Conservation (phyloP, 768 basidiomycete genomes). For the Mycena belliarum region DNA sequence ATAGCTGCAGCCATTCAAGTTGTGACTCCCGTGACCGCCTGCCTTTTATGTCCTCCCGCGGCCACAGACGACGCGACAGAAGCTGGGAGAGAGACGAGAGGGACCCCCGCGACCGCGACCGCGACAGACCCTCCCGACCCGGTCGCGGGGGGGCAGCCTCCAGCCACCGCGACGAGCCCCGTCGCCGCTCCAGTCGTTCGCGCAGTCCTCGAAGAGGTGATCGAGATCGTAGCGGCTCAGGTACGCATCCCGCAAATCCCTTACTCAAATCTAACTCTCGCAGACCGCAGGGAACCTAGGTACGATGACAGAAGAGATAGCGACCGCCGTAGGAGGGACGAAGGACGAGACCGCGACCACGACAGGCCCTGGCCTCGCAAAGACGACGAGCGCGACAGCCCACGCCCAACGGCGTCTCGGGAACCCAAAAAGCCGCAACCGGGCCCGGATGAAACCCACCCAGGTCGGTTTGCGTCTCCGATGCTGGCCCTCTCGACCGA, state of each 20-base stretch:
- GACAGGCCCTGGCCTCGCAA: constrained; percentile 40
- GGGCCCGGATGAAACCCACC: constrained; percentile 19
- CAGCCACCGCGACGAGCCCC: constrained; percentile 40
- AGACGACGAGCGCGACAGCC: constrained; percentile 33
- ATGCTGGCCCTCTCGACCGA: constrained; percentile 7
- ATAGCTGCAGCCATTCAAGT: constrained; percentile 1
- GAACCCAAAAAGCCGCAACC: constrained; percentile 26
- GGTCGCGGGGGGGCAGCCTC: constrained; percentile 33
- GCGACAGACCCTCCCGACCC: constrained; percentile 45
- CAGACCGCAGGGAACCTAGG: constrained; percentile 33
- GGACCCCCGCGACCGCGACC: constrained; percentile 33
- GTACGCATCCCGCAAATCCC: constrained; percentile 10
- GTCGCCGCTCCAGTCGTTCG: constrained; percentile 51
- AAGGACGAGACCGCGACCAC: constrained; percentile 31
- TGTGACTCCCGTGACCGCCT: constrained; percentile 8
- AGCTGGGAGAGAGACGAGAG: constrained; percentile 60
- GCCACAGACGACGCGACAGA: constrained; percentile 47
- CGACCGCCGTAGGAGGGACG: constrained; percentile 41
- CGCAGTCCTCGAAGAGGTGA: constrained; percentile 48
- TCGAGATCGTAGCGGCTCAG: constrained; percentile 38
- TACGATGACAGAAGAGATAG: constrained; percentile 29
- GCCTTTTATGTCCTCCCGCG: constrained; percentile 61
- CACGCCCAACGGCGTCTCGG: constrained; percentile 26
- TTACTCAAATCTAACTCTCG: not conserved
- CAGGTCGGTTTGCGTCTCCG: constrained; percentile 12